phyloP scores from a whole-genome alignment of 805 yeast species.

The Suhomyces sp. region DNA sequence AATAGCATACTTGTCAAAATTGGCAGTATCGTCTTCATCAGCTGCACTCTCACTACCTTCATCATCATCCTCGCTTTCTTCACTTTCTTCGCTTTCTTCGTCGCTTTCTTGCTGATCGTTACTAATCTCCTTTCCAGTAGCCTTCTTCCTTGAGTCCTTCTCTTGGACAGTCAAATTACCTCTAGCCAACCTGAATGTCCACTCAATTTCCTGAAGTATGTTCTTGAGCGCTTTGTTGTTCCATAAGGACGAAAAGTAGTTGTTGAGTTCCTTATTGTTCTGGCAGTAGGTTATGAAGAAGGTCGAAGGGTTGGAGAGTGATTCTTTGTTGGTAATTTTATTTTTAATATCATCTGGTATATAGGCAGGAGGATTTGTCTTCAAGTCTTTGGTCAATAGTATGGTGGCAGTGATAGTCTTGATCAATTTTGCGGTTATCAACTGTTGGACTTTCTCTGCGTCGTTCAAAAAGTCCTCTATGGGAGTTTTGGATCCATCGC shows the following conservation, averaged over 20 bases:
- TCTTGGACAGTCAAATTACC: slow-evolving; percentile 43
- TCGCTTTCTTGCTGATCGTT: slow-evolving; percentile 15
- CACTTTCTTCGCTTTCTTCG: slow-evolving; percentile 16
- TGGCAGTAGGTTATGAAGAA: slow-evolving; percentile 44
- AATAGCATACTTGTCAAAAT: slow-evolving; percentile 29
- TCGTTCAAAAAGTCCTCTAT: slow-evolving; percentile 21
- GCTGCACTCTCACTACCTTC: slow-evolving; percentile 16
- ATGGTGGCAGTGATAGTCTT: slow-evolving; percentile 27
- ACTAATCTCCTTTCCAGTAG: slow-evolving; percentile 15
- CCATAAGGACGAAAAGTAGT: slow-evolving; percentile 46
- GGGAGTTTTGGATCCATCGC: slow-evolving; percentile 8
- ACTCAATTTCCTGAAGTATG: slow-evolving; percentile 36
- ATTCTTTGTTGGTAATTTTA: slow-evolving; percentile 25
- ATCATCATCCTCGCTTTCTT: slow-evolving; percentile 7
- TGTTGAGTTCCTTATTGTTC: slow-evolving; percentile 39
- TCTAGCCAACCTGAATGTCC: slow-evolving; percentile 46
- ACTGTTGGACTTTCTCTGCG: slow-evolving; percentile 16
- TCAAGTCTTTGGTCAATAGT: slow-evolving; percentile 27
- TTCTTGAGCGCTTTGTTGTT: slow-evolving; percentile 41
- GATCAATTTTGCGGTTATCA: slow-evolving; percentile 32
- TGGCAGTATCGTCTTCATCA: slow-evolving; percentile 12
- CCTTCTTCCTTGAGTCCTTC: slow-evolving; percentile 22
- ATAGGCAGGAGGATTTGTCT: slow-evolving; percentile 32
- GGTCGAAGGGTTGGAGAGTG: slow-evolving; percentile 43
- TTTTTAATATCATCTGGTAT: slow-evolving; percentile 26